These are phyloP conservation scores for Cardiospermum halicacabum DNA, from an alignment of 345 rosid species.

Conservation along the genomic window DNA sequence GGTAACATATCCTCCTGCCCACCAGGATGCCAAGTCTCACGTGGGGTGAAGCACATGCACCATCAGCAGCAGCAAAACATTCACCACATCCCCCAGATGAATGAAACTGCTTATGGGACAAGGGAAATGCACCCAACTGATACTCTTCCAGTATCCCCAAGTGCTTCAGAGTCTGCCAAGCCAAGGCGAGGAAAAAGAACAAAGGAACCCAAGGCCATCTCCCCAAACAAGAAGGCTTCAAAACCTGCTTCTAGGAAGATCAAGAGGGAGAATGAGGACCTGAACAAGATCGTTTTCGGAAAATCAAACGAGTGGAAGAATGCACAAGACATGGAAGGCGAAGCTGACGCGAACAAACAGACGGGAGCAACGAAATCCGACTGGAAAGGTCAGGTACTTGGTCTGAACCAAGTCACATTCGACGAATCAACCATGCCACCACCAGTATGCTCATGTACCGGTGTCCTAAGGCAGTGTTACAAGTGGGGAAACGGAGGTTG, in stretches of 20 bases:
- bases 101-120: constrained; percentile 48
- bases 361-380: constrained; percentile 52
- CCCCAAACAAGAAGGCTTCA: constrained; percentile 57
- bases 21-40: constrained; percentile 75
- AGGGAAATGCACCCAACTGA: constrained; percentile 58
- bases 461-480: constrained; percentile 83
- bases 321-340: constrained; percentile 40
- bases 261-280: constrained; percentile 73
- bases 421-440: constrained; percentile 92
- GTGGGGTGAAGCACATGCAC: constrained; percentile 82
- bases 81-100: constrained; percentile 48
- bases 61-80: constrained; percentile 69
- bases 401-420: constrained; percentile 84
- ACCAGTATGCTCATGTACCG: constrained; percentile 94
- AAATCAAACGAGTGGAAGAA: constrained; percentile 52
- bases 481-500: constrained; percentile 99
- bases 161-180: constrained; percentile 54
- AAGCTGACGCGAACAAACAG: constrained; percentile 44
- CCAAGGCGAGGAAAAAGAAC: constrained; percentile 61
- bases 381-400: constrained; percentile 85
- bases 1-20: constrained; percentile 58
- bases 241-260: constrained; percentile 63
- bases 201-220: constrained; percentile 52
- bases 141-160: constrained; percentile 39
- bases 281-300: constrained; percentile 55